Evolutionary conservation across 495 filamentous ascomycete species (phyloP).

Genomic region (Penicillium angulare): DNA sequence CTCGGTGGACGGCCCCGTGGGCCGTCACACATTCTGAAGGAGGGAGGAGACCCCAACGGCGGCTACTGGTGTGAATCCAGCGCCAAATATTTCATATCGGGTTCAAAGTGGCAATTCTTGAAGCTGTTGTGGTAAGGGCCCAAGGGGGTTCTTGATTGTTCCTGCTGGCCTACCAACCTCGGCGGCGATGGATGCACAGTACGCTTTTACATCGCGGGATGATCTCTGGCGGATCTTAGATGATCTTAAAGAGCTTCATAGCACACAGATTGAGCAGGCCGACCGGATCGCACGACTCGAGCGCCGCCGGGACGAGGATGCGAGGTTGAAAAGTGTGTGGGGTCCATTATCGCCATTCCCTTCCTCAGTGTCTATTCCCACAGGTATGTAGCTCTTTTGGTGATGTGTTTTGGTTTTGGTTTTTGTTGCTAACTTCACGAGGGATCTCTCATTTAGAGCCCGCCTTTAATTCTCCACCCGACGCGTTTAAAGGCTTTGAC

Average conservation of each 20-base stretch:
- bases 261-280: slow-evolving; percentile 74
- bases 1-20: slow-evolving; percentile 46
- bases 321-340: slow-evolving; percentile 82
- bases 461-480: slow-evolving; percentile 67
- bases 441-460: slow-evolving; percentile 55
- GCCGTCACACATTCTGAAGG: slow-evolving; percentile 42
- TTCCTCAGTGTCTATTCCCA: slow-evolving; percentile 67
- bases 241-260: slow-evolving; percentile 80
- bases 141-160: background rate
- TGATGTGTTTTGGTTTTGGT: background rate
- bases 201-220: slow-evolving; percentile 62
- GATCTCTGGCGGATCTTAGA: slow-evolving; percentile 86
- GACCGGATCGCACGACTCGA: slow-evolving; percentile 78
- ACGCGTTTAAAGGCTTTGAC: slow-evolving; percentile 82
- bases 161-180: background rate
- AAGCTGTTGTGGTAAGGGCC: slow-evolving; percentile 2
- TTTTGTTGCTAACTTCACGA: background rate
- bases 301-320: slow-evolving; percentile 78
- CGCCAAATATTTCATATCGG: background rate
- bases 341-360: slow-evolving; percentile 77
- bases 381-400: slow-evolving; percentile 54
- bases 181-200: slow-evolving; percentile 62
- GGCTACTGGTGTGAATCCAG: slow-evolving; percentile 5
- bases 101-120: background rate
- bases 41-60: slow-evolving; percentile 33